These are phyloP conservation scores for Manihot esculenta DNA, from an alignment of 441 rosid genomes.

Conservation along the genomic window DNA sequence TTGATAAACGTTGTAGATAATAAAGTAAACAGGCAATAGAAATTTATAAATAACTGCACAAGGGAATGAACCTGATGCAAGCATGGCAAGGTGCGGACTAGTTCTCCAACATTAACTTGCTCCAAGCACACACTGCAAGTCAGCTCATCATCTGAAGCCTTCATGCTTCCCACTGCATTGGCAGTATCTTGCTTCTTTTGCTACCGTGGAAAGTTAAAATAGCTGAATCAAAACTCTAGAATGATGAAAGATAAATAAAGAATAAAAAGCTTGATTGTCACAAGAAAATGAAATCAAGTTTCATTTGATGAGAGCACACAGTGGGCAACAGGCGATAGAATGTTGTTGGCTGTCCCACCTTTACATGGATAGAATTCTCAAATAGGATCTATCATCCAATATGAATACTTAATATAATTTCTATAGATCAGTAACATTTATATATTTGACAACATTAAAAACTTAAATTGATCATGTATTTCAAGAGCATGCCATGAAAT, in stretches of 20 bases:
- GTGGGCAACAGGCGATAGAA: not conserved
- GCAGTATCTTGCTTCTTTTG: constrained; percentile 56
- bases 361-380: not conserved
- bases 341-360: not conserved
- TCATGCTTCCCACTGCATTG: constrained; percentile 33
- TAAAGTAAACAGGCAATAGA: not conserved
- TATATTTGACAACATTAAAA: not conserved
- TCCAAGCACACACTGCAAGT: constrained; percentile 90
- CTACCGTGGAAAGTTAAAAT: constrained; percentile 19
- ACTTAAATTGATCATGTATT: not conserved
- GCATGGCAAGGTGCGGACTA: constrained; percentile 80
- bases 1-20: not conserved
- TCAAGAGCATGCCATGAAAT: not conserved
- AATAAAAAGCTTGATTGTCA: not conserved
- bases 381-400: not conserved
- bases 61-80: constrained; percentile 63
- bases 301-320: not conserved
- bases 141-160: constrained; percentile 67
- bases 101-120: constrained; percentile 71
- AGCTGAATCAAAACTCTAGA: constrained; percentile 1
- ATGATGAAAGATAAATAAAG: not conserved
- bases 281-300: not conserved
- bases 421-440: not conserved
- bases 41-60: constrained; percentile 1
- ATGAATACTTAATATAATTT: not conserved